Evolutionary conservation across 345 rosid species (phyloP).

Genomic region (Clarkia xantiana): DNA sequence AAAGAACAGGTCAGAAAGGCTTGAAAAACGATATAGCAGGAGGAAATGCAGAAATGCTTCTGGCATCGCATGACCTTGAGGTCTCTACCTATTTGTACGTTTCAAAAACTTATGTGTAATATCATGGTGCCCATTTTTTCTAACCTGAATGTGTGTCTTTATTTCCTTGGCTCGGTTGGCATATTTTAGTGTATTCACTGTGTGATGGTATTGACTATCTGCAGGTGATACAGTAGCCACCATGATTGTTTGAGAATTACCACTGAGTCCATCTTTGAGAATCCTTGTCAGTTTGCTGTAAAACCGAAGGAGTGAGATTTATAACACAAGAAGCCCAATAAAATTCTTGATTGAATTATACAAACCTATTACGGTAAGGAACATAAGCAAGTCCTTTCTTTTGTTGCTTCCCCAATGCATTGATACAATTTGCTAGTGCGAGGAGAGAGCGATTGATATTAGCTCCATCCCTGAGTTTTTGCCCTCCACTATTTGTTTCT

Average conservation of each 20-base stretch:
- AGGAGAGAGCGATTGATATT: constrained; percentile 86
- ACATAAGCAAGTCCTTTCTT: constrained; percentile 97
- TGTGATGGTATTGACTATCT: constrained; percentile 53
- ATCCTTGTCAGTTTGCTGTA: constrained; percentile 76
- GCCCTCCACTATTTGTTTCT: constrained; percentile 83
- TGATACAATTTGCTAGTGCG: constrained; percentile 92
- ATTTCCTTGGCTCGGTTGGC: constrained; percentile 98
- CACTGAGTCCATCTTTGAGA: constrained; percentile 97
- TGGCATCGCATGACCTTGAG: no score
- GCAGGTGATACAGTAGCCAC: constrained; percentile 74
- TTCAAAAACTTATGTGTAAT: background rate
- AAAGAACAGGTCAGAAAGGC: no score
- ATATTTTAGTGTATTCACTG: constrained; percentile 85
- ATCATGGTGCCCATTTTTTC: background rate
- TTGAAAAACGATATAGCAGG: no score
- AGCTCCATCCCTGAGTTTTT: constrained; percentile 93
- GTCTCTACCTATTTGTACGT: no score
- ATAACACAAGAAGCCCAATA: constrained; percentile 1
- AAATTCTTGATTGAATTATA: constrained; percentile 3
- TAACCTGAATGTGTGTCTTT: constrained; percentile 77
- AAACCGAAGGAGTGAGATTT: background rate
- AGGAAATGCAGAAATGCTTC: no score
- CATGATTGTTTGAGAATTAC: constrained; percentile 94
- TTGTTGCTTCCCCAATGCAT: constrained; percentile 86
- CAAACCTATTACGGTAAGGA: constrained; percentile 87